Conservation (phyloP, 2,329 filamentous ascomycete genomes). For the Aspergillus niger region DNA sequence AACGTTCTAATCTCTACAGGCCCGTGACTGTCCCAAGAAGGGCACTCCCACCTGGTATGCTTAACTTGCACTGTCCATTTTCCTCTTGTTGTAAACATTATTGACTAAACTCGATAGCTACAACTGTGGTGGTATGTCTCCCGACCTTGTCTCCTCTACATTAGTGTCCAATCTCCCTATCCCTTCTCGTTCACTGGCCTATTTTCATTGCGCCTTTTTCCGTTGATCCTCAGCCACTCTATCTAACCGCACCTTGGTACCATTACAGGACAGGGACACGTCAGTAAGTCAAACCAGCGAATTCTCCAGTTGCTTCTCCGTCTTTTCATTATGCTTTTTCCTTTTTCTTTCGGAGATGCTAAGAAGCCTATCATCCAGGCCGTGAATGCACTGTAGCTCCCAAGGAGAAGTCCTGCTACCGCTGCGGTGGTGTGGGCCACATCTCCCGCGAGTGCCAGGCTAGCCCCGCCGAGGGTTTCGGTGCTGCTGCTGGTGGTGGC, state of each 20-base stretch:
- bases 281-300: conserved; percentile 60
- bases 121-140: conserved; percentile 73
- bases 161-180: neutral
- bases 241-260: conserved; percentile 24
- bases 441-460: conserved; percentile 74
- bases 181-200: neutral
- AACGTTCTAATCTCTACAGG: conserved; percentile 52
- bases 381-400: conserved; percentile 87
- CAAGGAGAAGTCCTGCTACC: conserved; percentile 76
- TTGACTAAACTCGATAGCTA: conserved; percentile 57
- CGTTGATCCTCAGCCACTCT: neutral
- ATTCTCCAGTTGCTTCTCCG: conserved; percentile 9
- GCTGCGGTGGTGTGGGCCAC: conserved; percentile 76
- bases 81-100: neutral
- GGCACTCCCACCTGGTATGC: conserved; percentile 78
- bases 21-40: conserved; percentile 83
- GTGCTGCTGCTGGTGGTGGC: conserved; percentile 48
- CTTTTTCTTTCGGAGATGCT: neutral
- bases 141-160: neutral
- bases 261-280: conserved; percentile 65
- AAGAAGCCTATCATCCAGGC: conserved; percentile 51
- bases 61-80: conserved; percentile 7
- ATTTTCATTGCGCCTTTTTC: neutral
- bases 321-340: neutral
- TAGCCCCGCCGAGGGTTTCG: conserved; percentile 49